phyloP scores from a whole-genome alignment of 108 stramenopile genomes.

The Cyclostephanos tholiformis region DNA sequence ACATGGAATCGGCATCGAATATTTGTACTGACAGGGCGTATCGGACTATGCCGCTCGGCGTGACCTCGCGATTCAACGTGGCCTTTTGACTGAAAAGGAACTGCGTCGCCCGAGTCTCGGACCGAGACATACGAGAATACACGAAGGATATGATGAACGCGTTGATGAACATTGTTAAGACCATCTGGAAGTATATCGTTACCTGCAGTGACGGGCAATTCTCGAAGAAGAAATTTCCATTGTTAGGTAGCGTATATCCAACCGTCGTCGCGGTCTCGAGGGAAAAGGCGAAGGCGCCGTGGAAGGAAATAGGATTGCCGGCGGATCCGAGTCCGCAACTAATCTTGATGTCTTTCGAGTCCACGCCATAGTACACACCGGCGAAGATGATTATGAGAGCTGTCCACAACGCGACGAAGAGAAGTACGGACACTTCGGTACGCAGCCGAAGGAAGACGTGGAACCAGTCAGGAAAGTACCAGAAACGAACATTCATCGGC shows the following conservation, averaged over 20 bases:
- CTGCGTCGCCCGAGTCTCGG: slow-evolving; percentile 64
- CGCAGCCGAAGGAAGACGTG: slow-evolving; percentile 69
- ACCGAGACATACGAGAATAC: slow-evolving; percentile 59
- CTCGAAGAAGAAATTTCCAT: slow-evolving; percentile 75
- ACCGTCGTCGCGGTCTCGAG: slow-evolving; percentile 86
- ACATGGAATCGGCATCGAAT: slow-evolving; percentile 69
- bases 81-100: slow-evolving; percentile 79
- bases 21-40: slow-evolving; percentile 52
- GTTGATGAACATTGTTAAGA: slow-evolving; percentile 73
- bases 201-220: slow-evolving; percentile 67
- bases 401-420: slow-evolving; percentile 69
- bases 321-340: slow-evolving; percentile 67
- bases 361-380: slow-evolving; percentile 57
- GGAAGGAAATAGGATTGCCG: slow-evolving; percentile 39
- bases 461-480: slow-evolving; percentile 70
- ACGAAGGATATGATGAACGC: slow-evolving; percentile 83
- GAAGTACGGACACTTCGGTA: slow-evolving; percentile 35
- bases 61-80: slow-evolving; percentile 53
- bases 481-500: slow-evolving; percentile 17
- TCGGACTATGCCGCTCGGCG: slow-evolving; percentile 26
- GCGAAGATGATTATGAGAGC: slow-evolving; percentile 66
- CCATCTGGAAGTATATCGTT: slow-evolving; percentile 77
- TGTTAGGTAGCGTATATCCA: slow-evolving; percentile 59
- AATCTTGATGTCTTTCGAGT: slow-evolving; percentile 30
- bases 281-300: slow-evolving; percentile 75